Evolutionary conservation across 1,284 basidiomycete species (phyloP), one percentile per base, ranked within the genome.

Genomic region (Erythrobasidium hasegawianum): DNA sequence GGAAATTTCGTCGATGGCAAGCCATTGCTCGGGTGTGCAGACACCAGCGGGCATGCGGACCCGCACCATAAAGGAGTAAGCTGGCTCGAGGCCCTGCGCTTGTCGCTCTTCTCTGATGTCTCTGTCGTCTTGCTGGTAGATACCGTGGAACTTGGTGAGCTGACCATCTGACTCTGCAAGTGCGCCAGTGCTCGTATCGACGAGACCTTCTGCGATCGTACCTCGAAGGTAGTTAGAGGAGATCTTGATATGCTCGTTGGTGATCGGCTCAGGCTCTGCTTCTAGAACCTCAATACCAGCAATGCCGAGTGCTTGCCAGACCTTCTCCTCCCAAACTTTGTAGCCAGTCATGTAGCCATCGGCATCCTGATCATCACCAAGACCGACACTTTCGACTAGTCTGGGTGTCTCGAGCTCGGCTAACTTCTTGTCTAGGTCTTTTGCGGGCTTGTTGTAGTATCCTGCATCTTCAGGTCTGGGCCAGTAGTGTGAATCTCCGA

Each of bases 401-500:
- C 87, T 85, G 73, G 86, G 80, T 16, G 84, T 88, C 33, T 90
- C 90, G 29, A 94, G 83, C 76, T 86, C 84, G 13, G 57, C 24
- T 16, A 97, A 79, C 43, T 87, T 85, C 27, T 83, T 80, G 78
- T 93, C 87, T 54, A 98, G 84, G 72, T 98, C 95, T 80, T 92
- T 96, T 22, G 86, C 86, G 0, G 96, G 87, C 80, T 94, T 96
- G 84, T 98, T 99, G 83, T 97, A 98, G 79, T 93, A 98, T 75
- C 92, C 88, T 29, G 88, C 88, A 76, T 98, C 95, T 79, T 97
- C 94, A 24, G 90, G 84, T 56, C 96, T 85, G 18, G 96, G 96
- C 95, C 95, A 99, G 81, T 99, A 99, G 80, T 97, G 94, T 76
- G 89, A 94, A 79, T 99, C 95, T 71, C 95, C 95, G 86, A 99